Percentiles rank a stretch among this genome's conserved stretches.
These are phyloP conservation scores for Symbiodinium natans DNA, from an alignment of 73 alveolate genomes.

Conservation along the genomic window DNA sequence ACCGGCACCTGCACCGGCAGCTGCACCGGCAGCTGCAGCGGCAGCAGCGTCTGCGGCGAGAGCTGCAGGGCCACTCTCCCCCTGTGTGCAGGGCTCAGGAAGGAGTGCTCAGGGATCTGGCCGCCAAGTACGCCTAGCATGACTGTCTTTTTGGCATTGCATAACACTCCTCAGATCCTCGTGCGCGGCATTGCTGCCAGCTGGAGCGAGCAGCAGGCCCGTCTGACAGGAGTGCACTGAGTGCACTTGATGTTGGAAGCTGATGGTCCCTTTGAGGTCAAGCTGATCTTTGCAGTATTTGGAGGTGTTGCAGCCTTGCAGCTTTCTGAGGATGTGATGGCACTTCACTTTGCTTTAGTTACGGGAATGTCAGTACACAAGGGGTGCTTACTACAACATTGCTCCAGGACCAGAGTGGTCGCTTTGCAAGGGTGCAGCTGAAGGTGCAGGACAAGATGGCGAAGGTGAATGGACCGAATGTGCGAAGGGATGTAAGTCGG, in stretches of 20 bases:
- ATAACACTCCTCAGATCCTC: not conserved
- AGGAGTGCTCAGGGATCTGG: too few relatives aligned
- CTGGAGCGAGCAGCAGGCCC: constrained; percentile 9
- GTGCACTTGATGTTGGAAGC: too few relatives aligned
- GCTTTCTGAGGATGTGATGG: not conserved
- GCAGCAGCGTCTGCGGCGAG: too few relatives aligned
- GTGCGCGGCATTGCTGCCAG: constrained; percentile 4
- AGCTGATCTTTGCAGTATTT: not conserved
- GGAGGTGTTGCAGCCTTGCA: constrained; percentile 6
- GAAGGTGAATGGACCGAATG: too few relatives aligned
- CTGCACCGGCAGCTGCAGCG: not conserved
- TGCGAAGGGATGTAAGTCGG: too few relatives aligned
- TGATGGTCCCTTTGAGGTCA: too few relatives aligned
- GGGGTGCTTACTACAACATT: not conserved
- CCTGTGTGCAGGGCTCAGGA: not conserved
- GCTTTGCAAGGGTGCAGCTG: not conserved
- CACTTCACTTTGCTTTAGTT: not conserved
- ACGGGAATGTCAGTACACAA: not conserved
- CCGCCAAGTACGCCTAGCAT: too few relatives aligned
- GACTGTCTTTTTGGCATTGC: too few relatives aligned
- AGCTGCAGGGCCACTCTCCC: not conserved
- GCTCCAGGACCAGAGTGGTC: not conserved
- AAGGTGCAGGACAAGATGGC: not conserved
- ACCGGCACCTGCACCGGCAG: not conserved
- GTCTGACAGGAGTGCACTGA: too few relatives aligned